Evolutionary conservation across 139 green algal species (phyloP).

Genomic region (Chara braunii): DNA sequence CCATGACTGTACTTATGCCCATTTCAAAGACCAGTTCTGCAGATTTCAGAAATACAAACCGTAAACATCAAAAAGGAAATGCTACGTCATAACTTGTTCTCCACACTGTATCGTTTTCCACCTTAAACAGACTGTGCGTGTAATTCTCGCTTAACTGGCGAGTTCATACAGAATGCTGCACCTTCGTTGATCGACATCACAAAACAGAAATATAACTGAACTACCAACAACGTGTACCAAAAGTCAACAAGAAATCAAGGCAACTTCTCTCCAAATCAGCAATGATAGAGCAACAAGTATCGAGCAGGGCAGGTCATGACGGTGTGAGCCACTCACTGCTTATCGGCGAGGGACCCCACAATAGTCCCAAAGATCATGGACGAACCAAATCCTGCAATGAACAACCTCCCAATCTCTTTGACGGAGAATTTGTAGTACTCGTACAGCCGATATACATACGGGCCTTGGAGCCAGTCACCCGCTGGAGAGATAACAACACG

Average conservation of each 20-base stretch:
- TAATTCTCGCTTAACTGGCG: too few relatives aligned
- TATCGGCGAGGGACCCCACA: constrained; percentile 85
- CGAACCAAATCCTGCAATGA: constrained; percentile 95
- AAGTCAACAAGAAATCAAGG: background rate
- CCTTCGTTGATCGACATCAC: too few relatives aligned
- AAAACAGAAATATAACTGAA: too few relatives aligned
- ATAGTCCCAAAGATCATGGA: constrained; percentile 95
- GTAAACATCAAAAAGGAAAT: too few relatives aligned
- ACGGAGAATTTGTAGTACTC: constrained; percentile 71
- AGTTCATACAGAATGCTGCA: too few relatives aligned
- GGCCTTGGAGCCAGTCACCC: constrained; percentile 92
- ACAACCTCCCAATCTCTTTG: constrained; percentile 85
- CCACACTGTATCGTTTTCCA: too few relatives aligned
- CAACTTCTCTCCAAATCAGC: background rate
- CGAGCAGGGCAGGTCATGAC: background rate
- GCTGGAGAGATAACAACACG: constrained; percentile 17
- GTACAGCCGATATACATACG: constrained; percentile 97
- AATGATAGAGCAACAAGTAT: background rate
- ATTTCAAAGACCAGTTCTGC: too few relatives aligned
- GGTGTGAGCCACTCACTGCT: constrained; percentile 48
- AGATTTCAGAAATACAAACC: too few relatives aligned
- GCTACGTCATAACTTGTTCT: too few relatives aligned
- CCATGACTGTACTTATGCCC: too few relatives aligned
- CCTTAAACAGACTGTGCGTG: too few relatives aligned
- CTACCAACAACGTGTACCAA: too few relatives aligned